Evolutionary conservation across 2,329 filamentous ascomycete genomes (phyloP).

Genomic region (Hypoxylon rubiginosum): DNA sequence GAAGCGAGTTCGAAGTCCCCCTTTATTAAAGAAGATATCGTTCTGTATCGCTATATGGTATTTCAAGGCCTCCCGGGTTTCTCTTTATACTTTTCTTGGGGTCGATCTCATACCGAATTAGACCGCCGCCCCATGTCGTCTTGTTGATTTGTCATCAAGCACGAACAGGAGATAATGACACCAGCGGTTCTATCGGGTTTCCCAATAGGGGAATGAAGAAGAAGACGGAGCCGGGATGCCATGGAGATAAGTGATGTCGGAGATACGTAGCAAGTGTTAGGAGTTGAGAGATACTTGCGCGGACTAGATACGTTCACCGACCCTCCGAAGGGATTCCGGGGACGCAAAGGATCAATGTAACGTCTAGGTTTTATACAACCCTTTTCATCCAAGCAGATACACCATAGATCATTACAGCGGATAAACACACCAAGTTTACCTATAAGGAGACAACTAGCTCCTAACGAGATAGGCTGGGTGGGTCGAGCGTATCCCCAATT

Average conservation of each 20-base stretch:
- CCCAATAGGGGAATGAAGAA: background rate
- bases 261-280: background rate
- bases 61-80: background rate
- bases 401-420: background rate
- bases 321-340: too few relatives aligned
- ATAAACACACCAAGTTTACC: too few relatives aligned
- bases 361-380: background rate
- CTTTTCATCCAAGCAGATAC: too few relatives aligned
- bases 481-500: too few relatives aligned
- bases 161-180: conserved; percentile 1
- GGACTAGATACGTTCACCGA: too few relatives aligned
- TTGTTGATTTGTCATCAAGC: conserved; percentile 22
- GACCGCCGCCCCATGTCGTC: too few relatives aligned
- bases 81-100: background rate
- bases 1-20: background rate
- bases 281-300: too few relatives aligned
- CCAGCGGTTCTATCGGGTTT: background rate
- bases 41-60: background rate
- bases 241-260: background rate
- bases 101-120: too few relatives aligned
- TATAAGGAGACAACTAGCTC: too few relatives aligned
- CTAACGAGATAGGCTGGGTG: too few relatives aligned
- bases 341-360: too few relatives aligned
- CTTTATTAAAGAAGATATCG: background rate
- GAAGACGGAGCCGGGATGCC: background rate